These are phyloP conservation scores for Protomyces arabidopsidicola DNA, from an alignment of 1,139 yeast genomes.

Conservation along the genomic window DNA sequence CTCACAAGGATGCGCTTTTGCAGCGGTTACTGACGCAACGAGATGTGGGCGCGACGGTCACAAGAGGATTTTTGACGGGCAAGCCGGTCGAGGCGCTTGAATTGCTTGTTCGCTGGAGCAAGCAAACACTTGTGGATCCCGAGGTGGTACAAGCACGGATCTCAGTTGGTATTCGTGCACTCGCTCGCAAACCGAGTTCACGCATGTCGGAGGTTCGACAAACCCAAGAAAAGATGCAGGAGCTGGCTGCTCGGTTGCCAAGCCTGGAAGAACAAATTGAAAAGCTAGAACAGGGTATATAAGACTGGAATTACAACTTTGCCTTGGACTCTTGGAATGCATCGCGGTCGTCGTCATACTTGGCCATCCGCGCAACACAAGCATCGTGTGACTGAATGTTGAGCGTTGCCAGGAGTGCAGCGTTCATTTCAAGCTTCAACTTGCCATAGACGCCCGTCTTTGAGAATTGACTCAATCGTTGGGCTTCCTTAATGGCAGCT, in stretches of 20 bases:
- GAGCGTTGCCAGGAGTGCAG: neutral
- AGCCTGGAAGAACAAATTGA: neutral
- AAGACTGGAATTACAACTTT: neutral
- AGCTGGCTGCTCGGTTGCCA: neutral
- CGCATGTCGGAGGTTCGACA: neutral
- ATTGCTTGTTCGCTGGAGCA: conserved; percentile 10
- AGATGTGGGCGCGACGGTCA: conserved; percentile 1
- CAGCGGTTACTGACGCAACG: conserved; percentile 5
- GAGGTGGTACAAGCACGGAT: neutral
- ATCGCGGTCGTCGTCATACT: neutral
- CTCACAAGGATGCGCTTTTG: conserved; percentile 10
- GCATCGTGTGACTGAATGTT: neutral
- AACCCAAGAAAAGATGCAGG: neutral
- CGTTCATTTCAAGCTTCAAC: conserved; percentile 5
- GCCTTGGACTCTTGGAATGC: neutral
- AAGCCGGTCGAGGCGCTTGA: conserved; percentile 7
- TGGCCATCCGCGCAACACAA: neutral
- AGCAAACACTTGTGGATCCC: conserved; percentile 3
- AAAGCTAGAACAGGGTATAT: neutral
- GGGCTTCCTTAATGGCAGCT: neutral
- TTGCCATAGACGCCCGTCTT: conserved; percentile 9
- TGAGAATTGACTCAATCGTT: neutral
- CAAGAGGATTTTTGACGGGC: conserved; percentile 7
- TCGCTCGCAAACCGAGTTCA: neutral
- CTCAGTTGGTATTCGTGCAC: conserved; percentile 2